Evolutionary conservation across 2,329 filamentous ascomycete genomes (phyloP).

Genomic region (Calonectria ilicicola): DNA sequence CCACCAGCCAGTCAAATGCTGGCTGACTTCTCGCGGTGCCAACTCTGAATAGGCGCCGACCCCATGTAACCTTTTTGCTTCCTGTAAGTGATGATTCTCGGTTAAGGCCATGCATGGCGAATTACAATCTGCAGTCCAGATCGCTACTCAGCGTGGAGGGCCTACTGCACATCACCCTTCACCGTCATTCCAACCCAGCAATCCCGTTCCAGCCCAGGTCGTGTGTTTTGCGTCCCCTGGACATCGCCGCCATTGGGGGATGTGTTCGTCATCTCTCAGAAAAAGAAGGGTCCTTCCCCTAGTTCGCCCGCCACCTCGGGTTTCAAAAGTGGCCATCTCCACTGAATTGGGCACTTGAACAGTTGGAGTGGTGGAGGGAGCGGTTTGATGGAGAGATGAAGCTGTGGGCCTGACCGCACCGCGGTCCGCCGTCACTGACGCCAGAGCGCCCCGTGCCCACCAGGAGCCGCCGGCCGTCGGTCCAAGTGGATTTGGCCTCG

Average conservation of each 20-base stretch:
- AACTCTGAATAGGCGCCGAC: neutral
- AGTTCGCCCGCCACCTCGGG: constrained; percentile 25
- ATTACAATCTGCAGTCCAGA: constrained; percentile 10
- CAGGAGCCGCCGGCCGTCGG: constrained; percentile 29
- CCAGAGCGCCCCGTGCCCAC: neutral
- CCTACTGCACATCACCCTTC: neutral
- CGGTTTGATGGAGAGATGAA: constrained; percentile 2
- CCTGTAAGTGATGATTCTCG: constrained; percentile 3
- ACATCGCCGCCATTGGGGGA: neutral
- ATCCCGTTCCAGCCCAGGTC: neutral
- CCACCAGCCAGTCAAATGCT: neutral
- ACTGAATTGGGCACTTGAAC: neutral
- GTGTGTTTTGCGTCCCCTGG: neutral
- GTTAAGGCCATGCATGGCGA: constrained; percentile 1
- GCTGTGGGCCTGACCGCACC: constrained; percentile 22
- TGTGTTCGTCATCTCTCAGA: neutral
- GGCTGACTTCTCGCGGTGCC: neutral
- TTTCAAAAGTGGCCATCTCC: constrained; percentile 13
- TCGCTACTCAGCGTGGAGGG: neutral
- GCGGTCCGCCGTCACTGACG: constrained; percentile 31
- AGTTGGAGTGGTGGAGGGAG: constrained; percentile 1
- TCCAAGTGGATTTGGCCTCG: constrained; percentile 16
- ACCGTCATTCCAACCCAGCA: constrained; percentile 22
- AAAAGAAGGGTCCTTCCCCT: constrained; percentile 4
- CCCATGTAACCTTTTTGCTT: neutral